Evolutionary conservation across 2,329 filamentous ascomycete species (phyloP).

Genomic region (Penicillium sp.): DNA sequence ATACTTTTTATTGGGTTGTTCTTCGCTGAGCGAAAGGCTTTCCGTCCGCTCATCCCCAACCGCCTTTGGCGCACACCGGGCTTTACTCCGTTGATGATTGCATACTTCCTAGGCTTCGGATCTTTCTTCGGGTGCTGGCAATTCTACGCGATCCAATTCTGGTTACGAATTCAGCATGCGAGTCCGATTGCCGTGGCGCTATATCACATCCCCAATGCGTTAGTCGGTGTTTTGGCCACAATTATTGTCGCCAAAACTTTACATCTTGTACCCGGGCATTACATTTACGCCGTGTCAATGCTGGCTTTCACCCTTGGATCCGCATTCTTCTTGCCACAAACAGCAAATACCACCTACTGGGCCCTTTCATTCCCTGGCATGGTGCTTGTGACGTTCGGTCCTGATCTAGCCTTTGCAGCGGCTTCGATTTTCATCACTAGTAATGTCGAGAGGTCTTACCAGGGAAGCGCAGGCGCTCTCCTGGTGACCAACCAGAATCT

Average conservation of each 20-base stretch:
- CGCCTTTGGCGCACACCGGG: constrained; percentile 47
- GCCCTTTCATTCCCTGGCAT: constrained; percentile 49
- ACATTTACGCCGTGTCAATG: constrained; percentile 50
- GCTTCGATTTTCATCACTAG: constrained; percentile 53
- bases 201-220: constrained; percentile 49
- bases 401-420: constrained; percentile 50
- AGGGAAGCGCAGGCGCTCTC: constrained; percentile 49
- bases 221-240: constrained; percentile 48
- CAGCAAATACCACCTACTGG: constrained; percentile 46
- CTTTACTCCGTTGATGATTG: constrained; percentile 46
- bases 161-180: constrained; percentile 41
- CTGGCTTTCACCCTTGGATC: constrained; percentile 42
- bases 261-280: constrained; percentile 50
- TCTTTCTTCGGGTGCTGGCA: constrained; percentile 48
- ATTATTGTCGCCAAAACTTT: constrained; percentile 50
- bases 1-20: constrained; percentile 50
- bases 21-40: constrained; percentile 46
- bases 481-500: constrained; percentile 52
- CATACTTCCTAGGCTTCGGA: constrained; percentile 48
- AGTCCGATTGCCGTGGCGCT: constrained; percentile 45
- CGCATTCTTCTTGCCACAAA: constrained; percentile 45
- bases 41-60: constrained; percentile 49
- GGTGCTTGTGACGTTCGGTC: constrained; percentile 49
- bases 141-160: constrained; percentile 45
- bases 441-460: constrained; percentile 49